Evolutionary conservation across 129 eudicot species (phyloP).

Genomic region (Gnaphalium uliginosum): DNA sequence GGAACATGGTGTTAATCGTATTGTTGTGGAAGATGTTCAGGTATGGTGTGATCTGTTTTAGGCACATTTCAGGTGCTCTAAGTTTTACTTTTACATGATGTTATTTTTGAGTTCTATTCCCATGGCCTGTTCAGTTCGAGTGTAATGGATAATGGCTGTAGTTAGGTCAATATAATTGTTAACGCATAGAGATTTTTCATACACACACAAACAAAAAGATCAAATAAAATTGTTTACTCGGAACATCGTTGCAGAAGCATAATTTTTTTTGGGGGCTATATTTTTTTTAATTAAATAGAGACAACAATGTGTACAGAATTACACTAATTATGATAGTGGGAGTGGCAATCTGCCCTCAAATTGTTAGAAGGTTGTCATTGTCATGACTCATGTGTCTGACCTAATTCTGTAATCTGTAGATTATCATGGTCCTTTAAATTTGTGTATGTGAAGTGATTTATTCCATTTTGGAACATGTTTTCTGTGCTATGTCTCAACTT

Average conservation of each 20-base stretch:
- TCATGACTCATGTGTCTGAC: neutral
- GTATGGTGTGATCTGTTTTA: slow-evolving; percentile 37
- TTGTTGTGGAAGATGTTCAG: slow-evolving; percentile 98
- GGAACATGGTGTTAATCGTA: slow-evolving; percentile 98
- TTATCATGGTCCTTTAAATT: neutral
- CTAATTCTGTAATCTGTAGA: neutral
- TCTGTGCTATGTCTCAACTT: neutral
- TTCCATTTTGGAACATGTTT: neutral
- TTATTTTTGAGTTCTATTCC: neutral
- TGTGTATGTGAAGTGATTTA: neutral
- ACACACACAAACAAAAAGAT: neutral
- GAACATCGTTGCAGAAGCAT: neutral
- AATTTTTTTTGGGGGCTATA: neutral
- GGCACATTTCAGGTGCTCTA: neutral
- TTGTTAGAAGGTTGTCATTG: neutral
- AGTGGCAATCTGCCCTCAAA: neutral
- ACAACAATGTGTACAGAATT: neutral
- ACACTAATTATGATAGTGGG: neutral
- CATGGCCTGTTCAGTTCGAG: neutral
- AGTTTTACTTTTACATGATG: neutral
- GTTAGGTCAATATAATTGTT: neutral
- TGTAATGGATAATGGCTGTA: neutral
- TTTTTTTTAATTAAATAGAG: neutral
- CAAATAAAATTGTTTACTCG: neutral
- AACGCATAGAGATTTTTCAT: neutral